Evolutionary conservation across 495 filamentous ascomycete genomes (phyloP).

Genomic region (Aspergillus ostianus): DNA sequence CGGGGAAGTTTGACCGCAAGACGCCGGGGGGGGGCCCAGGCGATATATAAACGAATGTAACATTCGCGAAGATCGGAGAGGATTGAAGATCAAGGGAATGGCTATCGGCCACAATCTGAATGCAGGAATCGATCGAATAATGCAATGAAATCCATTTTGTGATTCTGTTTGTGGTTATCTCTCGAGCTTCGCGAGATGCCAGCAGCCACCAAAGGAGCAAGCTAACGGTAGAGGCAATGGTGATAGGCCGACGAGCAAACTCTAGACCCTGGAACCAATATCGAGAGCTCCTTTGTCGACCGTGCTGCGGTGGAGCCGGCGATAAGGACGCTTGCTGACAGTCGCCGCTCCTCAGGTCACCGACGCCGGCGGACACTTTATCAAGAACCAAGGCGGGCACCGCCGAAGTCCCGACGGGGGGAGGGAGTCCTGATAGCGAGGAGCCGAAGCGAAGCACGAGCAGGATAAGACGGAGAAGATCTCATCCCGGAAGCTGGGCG

Average conservation of each 20-base stretch:
- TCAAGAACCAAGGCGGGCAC: slow-evolving; percentile 9
- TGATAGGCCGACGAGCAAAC: background rate
- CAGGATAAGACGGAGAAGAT: background rate
- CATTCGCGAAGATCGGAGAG: background rate
- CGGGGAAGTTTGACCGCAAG: background rate
- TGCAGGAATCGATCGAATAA: slow-evolving; percentile 21
- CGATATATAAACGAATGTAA: background rate
- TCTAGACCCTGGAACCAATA: background rate
- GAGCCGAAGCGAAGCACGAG: slow-evolving; percentile 1
- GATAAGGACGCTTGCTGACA: slow-evolving; percentile 3
- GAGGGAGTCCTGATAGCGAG: slow-evolving; percentile 7
- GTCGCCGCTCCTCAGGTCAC: background rate
- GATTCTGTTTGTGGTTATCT: slow-evolving; percentile 12
- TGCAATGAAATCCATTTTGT: background rate
- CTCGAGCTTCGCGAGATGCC: slow-evolving; percentile 1
- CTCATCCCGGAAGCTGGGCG: background rate
- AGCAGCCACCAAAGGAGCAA: no score
- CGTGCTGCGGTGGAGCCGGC: background rate
- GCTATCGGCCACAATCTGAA: slow-evolving; percentile 9
- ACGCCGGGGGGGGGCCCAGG: background rate
- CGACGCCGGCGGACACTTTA: background rate
- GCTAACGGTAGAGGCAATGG: background rate
- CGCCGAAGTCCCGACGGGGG: slow-evolving; percentile 8
- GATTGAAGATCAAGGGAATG: background rate
- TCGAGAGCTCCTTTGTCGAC: background rate